A percentile compares a stretch with the other conserved stretches of the same genome.
Conservation (phyloP, 768 basidiomycete species). For the Suillus luteus region DNA sequence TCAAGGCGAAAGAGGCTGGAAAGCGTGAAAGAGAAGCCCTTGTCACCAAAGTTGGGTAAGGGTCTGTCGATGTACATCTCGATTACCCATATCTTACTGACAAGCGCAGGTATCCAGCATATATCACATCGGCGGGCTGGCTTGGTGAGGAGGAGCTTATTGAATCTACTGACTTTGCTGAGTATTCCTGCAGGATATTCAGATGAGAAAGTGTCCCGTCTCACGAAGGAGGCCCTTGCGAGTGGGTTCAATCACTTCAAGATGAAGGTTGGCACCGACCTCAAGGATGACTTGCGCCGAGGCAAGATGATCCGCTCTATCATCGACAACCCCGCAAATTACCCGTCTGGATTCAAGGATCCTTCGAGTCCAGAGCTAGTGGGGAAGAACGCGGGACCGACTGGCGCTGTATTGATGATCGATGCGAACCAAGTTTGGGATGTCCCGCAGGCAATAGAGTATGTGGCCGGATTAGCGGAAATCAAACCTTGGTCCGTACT, state of each 20-base stretch:
- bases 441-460: slow-evolving; percentile 89
- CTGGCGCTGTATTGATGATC: slow-evolving; percentile 94
- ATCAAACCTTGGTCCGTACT: slow-evolving; percentile 82
- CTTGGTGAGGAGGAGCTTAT: slow-evolving; percentile 48
- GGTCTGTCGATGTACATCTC: neutral
- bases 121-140: slow-evolving; percentile 94
- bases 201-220: slow-evolving; percentile 86
- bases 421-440: slow-evolving; percentile 99
- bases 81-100: neutral
- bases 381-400: slow-evolving; percentile 94
- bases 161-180: slow-evolving; percentile 9
- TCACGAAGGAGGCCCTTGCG: slow-evolving; percentile 83
- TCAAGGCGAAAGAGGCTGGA: slow-evolving; percentile 72
- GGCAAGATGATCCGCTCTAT: slow-evolving; percentile 90
- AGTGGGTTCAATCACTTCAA: slow-evolving; percentile 98
- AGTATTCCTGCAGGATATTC: slow-evolving; percentile 62
- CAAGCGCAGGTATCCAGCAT: slow-evolving; percentile 77
- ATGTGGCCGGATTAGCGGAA: slow-evolving; percentile 74
- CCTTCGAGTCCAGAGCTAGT: slow-evolving; percentile 61
- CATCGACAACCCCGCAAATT: slow-evolving; percentile 89
- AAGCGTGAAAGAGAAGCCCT: slow-evolving; percentile 80
- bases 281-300: slow-evolving; percentile 80
- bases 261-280: slow-evolving; percentile 94
- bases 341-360: slow-evolving; percentile 61
- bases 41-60: slow-evolving; percentile 69